A percentile compares a stretch with the other conserved stretches of the same genome.
Conservation (phyloP, 192 early-diverging fungal species). For the Coemansia sp. region DNA sequence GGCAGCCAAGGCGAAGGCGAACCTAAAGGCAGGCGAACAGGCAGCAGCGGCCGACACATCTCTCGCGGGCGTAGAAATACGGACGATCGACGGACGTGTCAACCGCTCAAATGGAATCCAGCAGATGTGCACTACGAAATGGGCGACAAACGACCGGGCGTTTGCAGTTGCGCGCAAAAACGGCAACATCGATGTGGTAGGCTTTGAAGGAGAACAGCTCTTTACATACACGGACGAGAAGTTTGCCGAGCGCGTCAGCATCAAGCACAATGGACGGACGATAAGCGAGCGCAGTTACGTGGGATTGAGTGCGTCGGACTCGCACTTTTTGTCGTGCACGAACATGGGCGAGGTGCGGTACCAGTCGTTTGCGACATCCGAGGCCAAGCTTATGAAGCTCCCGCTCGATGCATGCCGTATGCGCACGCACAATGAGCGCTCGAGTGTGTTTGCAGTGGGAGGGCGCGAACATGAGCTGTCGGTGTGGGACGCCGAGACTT, state of each 20-base stretch:
- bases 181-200: conserved; percentile 32
- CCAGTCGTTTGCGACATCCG: conserved; percentile 16
- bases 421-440: conserved; percentile 61
- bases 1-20: conserved; percentile 41
- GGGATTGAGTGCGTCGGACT: conserved; percentile 16
- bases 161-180: conserved; percentile 37
- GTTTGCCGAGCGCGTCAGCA: conserved; percentile 15
- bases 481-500: conserved; percentile 57
- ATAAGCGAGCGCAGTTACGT: conserved; percentile 27
- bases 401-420: conserved; percentile 62
- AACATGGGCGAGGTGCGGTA: conserved; percentile 46
- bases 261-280: conserved; percentile 27
- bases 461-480: conserved; percentile 84
- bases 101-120: conserved; percentile 25
- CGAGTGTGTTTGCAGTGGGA: conserved; percentile 74
- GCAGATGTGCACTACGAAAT: conserved; percentile 21
- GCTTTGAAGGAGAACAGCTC: conserved; percentile 12
- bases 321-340: conserved; percentile 31
- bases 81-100: conserved; percentile 25
- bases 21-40: conserved; percentile 17
- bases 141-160: conserved; percentile 7
- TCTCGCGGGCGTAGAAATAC: conserved; percentile 23
- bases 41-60: conserved; percentile 8
- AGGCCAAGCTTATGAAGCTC: conserved; percentile 28
- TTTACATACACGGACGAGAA: conserved; percentile 18